Percentiles rank a stretch among this genome's conserved stretches.
Conservation (phyloP, 495 filamentous ascomycete species). For the Xylaria castorea region DNA sequence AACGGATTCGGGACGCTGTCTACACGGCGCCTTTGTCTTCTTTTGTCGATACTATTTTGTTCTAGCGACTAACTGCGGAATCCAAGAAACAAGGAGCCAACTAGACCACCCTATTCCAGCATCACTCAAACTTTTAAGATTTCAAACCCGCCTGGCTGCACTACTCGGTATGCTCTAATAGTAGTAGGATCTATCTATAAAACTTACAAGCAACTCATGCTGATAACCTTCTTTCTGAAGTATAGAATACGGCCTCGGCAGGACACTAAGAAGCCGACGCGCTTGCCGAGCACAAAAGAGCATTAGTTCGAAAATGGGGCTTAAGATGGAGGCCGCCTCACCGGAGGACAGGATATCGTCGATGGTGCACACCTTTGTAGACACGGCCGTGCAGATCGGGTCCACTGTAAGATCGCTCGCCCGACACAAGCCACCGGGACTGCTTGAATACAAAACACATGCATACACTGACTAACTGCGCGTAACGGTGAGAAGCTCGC, state of each 20-base stretch:
- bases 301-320: neutral
- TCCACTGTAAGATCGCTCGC: constrained; percentile 10
- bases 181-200: neutral
- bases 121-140: neutral
- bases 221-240: neutral
- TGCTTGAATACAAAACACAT: neutral
- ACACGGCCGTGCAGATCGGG: neutral
- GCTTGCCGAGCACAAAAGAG: neutral
- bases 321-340: neutral
- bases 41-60: neutral
- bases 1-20: neutral
- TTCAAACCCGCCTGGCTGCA: too few species aligned
- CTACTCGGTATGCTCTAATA: neutral
- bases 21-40: neutral
- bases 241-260: neutral
- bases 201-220: neutral
- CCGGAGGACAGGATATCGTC: constrained; percentile 1
- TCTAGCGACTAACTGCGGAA: neutral
- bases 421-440: neutral
- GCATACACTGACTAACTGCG: neutral
- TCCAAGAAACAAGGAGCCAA: neutral
- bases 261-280: neutral
- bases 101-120: neutral
- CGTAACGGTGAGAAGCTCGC: constrained; percentile 26
- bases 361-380: neutral